These are phyloP conservation scores for Suhomyces kilbournensis DNA, from an alignment of 805 yeast species.

Conservation along the genomic window DNA sequence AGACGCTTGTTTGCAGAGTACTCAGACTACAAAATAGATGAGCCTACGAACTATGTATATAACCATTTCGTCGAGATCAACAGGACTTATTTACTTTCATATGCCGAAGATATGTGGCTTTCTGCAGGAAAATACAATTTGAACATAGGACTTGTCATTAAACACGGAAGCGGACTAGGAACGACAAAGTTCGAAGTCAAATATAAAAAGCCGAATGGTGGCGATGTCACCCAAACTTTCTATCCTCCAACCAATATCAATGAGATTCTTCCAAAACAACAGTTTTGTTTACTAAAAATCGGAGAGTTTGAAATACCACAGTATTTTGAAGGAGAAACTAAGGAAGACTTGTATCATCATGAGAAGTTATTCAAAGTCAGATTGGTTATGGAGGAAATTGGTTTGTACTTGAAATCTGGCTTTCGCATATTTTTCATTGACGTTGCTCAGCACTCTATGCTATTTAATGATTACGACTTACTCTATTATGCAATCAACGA, in stretches of 20 bases:
- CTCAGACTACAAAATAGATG: conserved; percentile 43
- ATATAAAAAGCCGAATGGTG: conserved; percentile 24
- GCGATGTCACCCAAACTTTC: conserved; percentile 34
- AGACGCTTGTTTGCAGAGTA: conserved; percentile 52
- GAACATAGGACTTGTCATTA: conserved; percentile 51
- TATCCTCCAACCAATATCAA: conserved; percentile 58
- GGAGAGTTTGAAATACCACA: conserved; percentile 45
- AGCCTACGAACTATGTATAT: conserved; percentile 43
- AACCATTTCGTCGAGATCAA: conserved; percentile 48
- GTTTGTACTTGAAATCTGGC: conserved; percentile 51
- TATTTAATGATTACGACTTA: conserved; percentile 43
- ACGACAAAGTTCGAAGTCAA: conserved; percentile 53
- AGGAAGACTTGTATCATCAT: not conserved
- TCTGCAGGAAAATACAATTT: conserved; percentile 50
- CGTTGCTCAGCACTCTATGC: conserved; percentile 36
- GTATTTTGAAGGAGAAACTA: not conserved
- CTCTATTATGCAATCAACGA: conserved; percentile 41
- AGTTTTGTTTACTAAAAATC: conserved; percentile 47
- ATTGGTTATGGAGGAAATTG: conserved; percentile 55
- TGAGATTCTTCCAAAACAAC: conserved; percentile 54
- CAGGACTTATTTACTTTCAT: conserved; percentile 48
- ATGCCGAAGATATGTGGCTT: conserved; percentile 43
- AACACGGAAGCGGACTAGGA: conserved; percentile 55
- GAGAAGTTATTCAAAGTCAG: conserved; percentile 36
- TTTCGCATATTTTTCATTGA: conserved; percentile 46